Conservation (phyloP, 768 basidiomycete species). For the Suillus subaureus region DNA sequence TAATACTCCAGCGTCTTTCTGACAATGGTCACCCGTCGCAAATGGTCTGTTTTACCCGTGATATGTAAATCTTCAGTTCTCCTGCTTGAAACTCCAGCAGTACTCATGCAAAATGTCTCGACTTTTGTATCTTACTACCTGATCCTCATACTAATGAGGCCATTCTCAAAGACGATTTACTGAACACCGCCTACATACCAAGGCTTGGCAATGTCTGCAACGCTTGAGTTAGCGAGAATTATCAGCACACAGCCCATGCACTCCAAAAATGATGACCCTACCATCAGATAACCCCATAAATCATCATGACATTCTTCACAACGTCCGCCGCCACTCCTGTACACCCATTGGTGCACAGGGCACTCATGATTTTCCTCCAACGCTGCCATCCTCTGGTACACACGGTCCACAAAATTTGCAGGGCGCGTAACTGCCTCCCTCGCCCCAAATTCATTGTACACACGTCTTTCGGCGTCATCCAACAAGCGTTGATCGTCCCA, state of each 20-base stretch:
- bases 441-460: conserved; percentile 25
- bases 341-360: conserved; percentile 45
- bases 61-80: background rate
- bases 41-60: background rate
- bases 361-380: conserved; percentile 59
- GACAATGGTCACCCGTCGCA: background rate
- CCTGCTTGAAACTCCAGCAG: background rate
- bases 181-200: conserved; percentile 31
- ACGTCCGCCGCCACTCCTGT: conserved; percentile 41
- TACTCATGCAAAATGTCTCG: background rate
- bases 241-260: background rate
- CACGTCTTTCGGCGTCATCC: conserved; percentile 26
- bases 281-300: conserved; percentile 48
- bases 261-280: conserved; percentile 28
- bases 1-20: background rate
- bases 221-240: conserved; percentile 16
- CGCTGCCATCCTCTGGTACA: conserved; percentile 28
- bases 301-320: conserved; percentile 49
- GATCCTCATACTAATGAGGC: background rate
- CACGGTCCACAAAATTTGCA: conserved; percentile 19
- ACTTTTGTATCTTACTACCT: background rate
- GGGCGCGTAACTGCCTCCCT: conserved; percentile 19
- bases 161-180: conserved; percentile 22
- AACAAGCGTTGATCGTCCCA: conserved; percentile 59
- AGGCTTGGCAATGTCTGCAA: conserved; percentile 24